phyloP scores from a whole-genome alignment of 169 alveolate genomes.

The Eimeria nieschulzi region DNA sequence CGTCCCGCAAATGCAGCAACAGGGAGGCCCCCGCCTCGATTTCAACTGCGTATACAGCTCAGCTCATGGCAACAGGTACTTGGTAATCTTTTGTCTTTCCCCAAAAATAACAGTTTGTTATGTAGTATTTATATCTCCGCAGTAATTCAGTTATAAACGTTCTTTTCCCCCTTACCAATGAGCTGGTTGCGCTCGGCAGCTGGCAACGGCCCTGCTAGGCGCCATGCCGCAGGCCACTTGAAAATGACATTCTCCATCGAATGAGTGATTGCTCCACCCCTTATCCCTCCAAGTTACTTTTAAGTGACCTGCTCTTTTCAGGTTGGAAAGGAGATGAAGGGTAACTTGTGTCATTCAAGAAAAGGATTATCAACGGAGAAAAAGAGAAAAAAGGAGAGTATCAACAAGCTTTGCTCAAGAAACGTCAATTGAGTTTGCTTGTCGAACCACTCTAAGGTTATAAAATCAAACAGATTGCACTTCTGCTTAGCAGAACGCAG shows the following conservation, averaged over 20 bases:
- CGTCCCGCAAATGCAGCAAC: constrained; percentile 45
- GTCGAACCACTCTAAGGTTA: too few relatives aligned
- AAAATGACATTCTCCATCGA: not conserved
- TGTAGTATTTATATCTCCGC: not conserved
- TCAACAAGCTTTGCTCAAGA: too few relatives aligned
- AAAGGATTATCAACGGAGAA: too few relatives aligned
- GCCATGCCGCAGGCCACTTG: constrained; percentile 49
- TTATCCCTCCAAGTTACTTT: too few relatives aligned
- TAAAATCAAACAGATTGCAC: too few relatives aligned
- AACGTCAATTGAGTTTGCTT: too few relatives aligned
- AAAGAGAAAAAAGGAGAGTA: too few relatives aligned
- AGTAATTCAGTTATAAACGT: not conserved
- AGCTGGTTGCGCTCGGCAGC: constrained; percentile 33
- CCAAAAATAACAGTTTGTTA: not conserved
- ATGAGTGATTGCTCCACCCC: not conserved
- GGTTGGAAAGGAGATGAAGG: too few relatives aligned
- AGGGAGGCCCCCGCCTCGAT: constrained; percentile 29
- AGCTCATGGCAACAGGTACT: not conserved
- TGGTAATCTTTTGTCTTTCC: not conserved
- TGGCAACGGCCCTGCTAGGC: constrained; percentile 28
- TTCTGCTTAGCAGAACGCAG: too few relatives aligned
- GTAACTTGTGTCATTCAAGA: too few relatives aligned
- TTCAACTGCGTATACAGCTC: constrained; percentile 21
- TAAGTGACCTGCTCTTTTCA: too few relatives aligned
- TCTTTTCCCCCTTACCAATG: constrained; percentile 4